Percentiles rank a stretch among this genome's conserved stretches.
These are phyloP conservation scores for Penicillium steckii DNA, from an alignment of 495 filamentous ascomycete genomes.

Conservation along the genomic window DNA sequence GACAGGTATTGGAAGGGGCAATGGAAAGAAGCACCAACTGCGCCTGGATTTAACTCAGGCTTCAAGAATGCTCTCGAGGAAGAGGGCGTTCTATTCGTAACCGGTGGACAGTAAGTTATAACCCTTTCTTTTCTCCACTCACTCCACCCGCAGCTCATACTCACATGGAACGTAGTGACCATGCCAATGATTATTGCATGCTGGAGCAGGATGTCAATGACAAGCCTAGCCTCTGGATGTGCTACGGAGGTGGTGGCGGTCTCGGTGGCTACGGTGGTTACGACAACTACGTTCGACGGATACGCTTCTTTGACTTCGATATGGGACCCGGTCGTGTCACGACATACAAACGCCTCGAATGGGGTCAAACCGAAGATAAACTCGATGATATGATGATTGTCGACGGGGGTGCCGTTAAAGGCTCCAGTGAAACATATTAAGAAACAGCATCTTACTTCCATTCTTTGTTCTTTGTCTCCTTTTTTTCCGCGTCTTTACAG, in stretches of 20 bases:
- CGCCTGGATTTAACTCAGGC: constrained; percentile 81
- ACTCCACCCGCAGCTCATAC: constrained; percentile 1
- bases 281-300: constrained; percentile 74
- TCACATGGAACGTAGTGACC: constrained; percentile 58
- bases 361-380: constrained; percentile 65
- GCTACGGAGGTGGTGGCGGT: constrained; percentile 84
- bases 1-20: constrained; percentile 56
- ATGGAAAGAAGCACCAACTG: constrained; percentile 76
- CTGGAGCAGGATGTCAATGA: constrained; percentile 47
- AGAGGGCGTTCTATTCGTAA: constrained; percentile 80
- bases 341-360: constrained; percentile 92
- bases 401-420: constrained; percentile 65
- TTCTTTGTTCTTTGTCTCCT: constrained; percentile 11
- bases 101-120: constrained; percentile 78
- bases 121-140: not conserved
- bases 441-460: constrained; percentile 2
- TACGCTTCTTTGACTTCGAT: constrained; percentile 90
- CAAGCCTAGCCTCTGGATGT: constrained; percentile 91
- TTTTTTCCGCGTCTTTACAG: not conserved
- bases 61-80: constrained; percentile 85
- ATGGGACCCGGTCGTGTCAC: constrained; percentile 80
- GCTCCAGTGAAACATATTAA: constrained; percentile 20
- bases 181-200: constrained; percentile 94
- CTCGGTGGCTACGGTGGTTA: constrained; percentile 96
- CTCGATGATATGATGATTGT: constrained; percentile 89